phyloP scores from a whole-genome alignment of 495 filamentous ascomycete species.

The Penicillium chermesinum region DNA sequence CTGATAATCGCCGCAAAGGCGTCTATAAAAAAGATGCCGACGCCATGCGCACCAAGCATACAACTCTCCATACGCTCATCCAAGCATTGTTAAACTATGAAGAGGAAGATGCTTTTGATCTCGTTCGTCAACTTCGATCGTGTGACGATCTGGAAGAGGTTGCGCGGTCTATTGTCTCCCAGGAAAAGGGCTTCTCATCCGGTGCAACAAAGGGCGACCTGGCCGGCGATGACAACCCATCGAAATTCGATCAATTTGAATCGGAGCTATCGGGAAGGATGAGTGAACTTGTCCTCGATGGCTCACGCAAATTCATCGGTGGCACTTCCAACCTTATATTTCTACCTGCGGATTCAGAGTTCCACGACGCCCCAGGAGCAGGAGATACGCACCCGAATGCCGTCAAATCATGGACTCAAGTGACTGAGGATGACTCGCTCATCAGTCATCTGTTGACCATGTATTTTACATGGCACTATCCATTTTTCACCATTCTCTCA shows the following conservation, averaged over 20 bases:
- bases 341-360: conserved; percentile 51
- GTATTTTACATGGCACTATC: conserved; percentile 99
- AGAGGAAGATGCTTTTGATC: conserved; percentile 70
- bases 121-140: conserved; percentile 82
- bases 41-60: conserved; percentile 77
- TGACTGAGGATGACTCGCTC: conserved; percentile 72
- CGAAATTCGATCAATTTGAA: conserved; percentile 61
- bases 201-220: conserved; percentile 10
- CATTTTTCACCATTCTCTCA: conserved; percentile 92
- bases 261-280: conserved; percentile 85
- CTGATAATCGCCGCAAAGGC: conserved; percentile 91
- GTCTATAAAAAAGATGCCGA: conserved; percentile 95
- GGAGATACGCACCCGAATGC: conserved; percentile 30
- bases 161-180: conserved; percentile 69
- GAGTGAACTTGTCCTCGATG: conserved; percentile 87
- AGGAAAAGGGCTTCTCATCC: conserved; percentile 39
- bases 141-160: conserved; percentile 90
- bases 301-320: conserved; percentile 86
- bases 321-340: conserved; percentile 94
- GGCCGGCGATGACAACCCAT: conserved; percentile 25
- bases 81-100: conserved; percentile 87
- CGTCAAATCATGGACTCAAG: conserved; percentile 78
- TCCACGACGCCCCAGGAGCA: conserved; percentile 36
- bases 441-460: conserved; percentile 87
- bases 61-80: conserved; percentile 84